Percentiles rank a stretch among this genome's conserved stretches.
Conservation (phyloP, 75 land plant species). For the Isoetes taiwanensis region DNA sequence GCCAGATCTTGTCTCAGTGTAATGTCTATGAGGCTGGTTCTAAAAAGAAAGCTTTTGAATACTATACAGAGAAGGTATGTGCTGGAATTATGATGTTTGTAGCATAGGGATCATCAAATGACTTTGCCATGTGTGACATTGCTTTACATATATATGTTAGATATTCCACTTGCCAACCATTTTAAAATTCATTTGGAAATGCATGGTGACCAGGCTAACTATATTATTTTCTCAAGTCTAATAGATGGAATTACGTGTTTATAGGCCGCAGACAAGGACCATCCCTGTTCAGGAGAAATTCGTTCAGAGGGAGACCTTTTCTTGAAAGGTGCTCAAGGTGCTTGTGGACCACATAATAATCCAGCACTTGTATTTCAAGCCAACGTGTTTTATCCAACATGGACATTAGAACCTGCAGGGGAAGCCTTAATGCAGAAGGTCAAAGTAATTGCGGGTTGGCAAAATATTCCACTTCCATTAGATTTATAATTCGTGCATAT, state of each 20-base stretch:
- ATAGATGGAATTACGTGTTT: neutral
- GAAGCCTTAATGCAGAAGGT: slow-evolving; percentile 36
- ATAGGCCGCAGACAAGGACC: slow-evolving; percentile 71
- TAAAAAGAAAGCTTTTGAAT: slow-evolving; percentile 59
- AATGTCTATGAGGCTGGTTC: slow-evolving; percentile 92
- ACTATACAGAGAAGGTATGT: slow-evolving; percentile 66
- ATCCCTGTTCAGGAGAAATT: slow-evolving; percentile 32
- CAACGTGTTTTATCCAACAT: slow-evolving; percentile 34
- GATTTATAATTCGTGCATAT: too few relatives aligned
- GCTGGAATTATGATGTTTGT: neutral
- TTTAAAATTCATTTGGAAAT: neutral
- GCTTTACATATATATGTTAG: neutral
- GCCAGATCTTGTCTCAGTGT: slow-evolving; percentile 84
- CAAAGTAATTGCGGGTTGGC: slow-evolving; percentile 58
- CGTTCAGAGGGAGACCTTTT: slow-evolving; percentile 75
- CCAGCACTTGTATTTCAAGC: slow-evolving; percentile 36
- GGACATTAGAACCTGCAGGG: slow-evolving; percentile 46
- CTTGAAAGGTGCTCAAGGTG: slow-evolving; percentile 47
- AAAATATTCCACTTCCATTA: slow-evolving; percentile 26
- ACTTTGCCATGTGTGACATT: neutral
- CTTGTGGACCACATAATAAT: slow-evolving; percentile 19
- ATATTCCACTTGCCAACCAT: neutral
- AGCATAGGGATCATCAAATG: neutral
- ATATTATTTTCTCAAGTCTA: neutral
- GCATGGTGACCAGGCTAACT: neutral